phyloP scores from a whole-genome alignment of 306 rosid genomes.

The Erythrophleum fordii region DNA sequence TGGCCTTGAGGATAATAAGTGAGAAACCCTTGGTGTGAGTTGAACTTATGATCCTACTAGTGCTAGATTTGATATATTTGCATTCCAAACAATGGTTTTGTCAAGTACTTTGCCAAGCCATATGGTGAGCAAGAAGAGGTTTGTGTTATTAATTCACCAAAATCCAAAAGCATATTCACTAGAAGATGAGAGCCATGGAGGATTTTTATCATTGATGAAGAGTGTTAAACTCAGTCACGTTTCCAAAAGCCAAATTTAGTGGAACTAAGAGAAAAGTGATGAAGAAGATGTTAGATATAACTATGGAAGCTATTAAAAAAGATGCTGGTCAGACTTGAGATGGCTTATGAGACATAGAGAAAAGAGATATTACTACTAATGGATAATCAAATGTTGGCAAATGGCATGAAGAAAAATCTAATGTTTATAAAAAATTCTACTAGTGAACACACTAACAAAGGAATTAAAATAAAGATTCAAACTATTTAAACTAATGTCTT shows the following conservation, averaged over 20 bases:
- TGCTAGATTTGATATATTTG: constrained; percentile 21
- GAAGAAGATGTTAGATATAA: background rate
- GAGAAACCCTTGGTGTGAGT: constrained; percentile 43
- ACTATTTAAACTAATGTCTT: too few species aligned
- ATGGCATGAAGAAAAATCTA: too few species aligned
- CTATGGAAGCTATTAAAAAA: too few species aligned
- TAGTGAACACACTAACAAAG: too few species aligned
- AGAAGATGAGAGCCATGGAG: constrained; percentile 39
- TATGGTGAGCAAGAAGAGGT: constrained; percentile 46
- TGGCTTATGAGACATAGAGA: too few species aligned
- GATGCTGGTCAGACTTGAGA: too few species aligned
- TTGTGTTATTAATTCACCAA: background rate
- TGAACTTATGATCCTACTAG: constrained; percentile 45
- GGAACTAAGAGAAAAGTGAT: constrained; percentile 13
- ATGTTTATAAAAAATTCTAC: too few species aligned
- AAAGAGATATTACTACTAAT: too few species aligned
- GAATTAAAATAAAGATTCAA: too few species aligned
- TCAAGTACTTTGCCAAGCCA: constrained; percentile 57
- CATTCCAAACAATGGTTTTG: constrained; percentile 52
- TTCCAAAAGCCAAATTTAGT: background rate
- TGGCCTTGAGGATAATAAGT: constrained; percentile 24
- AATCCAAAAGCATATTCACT: constrained; percentile 65
- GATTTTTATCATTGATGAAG: constrained; percentile 6
- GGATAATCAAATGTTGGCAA: too few species aligned
- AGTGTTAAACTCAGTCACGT: background rate